Evolutionary conservation across 179 eudicot genomes (phyloP), one percentile per base, ranked within the genome.

Genomic region (Spergularia azorica): DNA sequence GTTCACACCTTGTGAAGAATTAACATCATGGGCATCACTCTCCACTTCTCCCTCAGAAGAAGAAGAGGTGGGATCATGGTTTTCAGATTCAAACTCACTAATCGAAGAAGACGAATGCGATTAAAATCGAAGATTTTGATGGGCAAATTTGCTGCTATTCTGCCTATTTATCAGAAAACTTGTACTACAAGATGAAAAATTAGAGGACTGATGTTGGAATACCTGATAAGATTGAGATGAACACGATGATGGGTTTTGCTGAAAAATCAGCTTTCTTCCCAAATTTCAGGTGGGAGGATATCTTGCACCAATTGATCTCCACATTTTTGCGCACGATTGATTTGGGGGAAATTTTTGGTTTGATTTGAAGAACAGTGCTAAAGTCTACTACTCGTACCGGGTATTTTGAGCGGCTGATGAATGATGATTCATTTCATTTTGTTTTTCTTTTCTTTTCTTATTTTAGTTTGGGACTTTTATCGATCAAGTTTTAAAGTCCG

Each of bases 31-130:
- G 65, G 79, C 9, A 18, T 76, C 70, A 75, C 10, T 65, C 32
- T 70, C 77, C 20, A 56, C 15, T 60, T 79, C 82, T 38, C 71
- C 6, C 36, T 82, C 84, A 55, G 76, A 78, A 14, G 82, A 82
- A 26, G 84, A 78, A 63, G 82, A 74, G 9, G 61, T 0, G 58
- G 36, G 56, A 58, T 70, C 81, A 64, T 80, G 77, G 26, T 78
- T 74, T 56, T 80, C 84, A 64, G 78, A 55, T 52, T 83, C 83
- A 71, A 72, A 59, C 52, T 83, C 86, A 65, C 73, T 77, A 20
- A 73, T 79, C 13, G 83, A 78, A 14, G 82, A 73, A 20, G 77
- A 78, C 1, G 77, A 78, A 6, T 80, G 83, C 36, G 88, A 86
- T 43, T 1, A 78, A 76, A 80, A 70, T 54, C 83, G 64, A 21